These are phyloP conservation scores for Arthrobotrys iridis DNA, from an alignment of 2,329 filamentous ascomycete species.

Conservation along the genomic window DNA sequence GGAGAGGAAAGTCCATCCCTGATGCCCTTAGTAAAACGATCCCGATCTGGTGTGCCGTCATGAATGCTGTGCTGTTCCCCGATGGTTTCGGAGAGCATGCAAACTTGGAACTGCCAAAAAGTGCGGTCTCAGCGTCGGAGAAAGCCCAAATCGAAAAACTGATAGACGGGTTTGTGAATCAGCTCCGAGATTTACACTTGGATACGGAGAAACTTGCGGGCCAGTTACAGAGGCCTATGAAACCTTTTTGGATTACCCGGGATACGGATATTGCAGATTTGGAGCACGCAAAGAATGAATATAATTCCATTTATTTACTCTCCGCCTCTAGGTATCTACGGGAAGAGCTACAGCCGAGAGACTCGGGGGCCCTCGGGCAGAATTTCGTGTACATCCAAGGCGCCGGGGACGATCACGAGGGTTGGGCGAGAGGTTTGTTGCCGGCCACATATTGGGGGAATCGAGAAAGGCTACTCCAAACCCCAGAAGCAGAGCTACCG, in stretches of 20 bases:
- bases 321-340: constrained; percentile 40
- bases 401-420: constrained; percentile 92
- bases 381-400: constrained; percentile 89
- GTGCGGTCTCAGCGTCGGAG: constrained; percentile 78
- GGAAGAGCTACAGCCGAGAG: constrained; percentile 41
- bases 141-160: constrained; percentile 77
- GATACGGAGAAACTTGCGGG: constrained; percentile 20
- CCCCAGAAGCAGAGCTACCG: constrained; percentile 73
- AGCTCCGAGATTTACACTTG: constrained; percentile 26
- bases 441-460: constrained; percentile 82
- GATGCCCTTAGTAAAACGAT: constrained; percentile 94
- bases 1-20: constrained; percentile 91
- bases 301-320: constrained; percentile 32
- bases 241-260: constrained; percentile 41
- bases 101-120: constrained; percentile 72
- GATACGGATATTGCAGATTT: constrained; percentile 18
- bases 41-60: constrained; percentile 89
- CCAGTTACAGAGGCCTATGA: constrained; percentile 27
- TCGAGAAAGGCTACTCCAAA: constrained; percentile 68
- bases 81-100: constrained; percentile 58
- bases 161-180: constrained; percentile 68
- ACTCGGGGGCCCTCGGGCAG: constrained; percentile 70
- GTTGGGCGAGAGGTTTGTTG: constrained; percentile 83
- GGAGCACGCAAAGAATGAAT: constrained; percentile 12
- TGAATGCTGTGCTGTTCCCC: constrained; percentile 83